phyloP scores from a whole-genome alignment of 1,139 yeast genomes.

The Sugiyamaella novakii region DNA sequence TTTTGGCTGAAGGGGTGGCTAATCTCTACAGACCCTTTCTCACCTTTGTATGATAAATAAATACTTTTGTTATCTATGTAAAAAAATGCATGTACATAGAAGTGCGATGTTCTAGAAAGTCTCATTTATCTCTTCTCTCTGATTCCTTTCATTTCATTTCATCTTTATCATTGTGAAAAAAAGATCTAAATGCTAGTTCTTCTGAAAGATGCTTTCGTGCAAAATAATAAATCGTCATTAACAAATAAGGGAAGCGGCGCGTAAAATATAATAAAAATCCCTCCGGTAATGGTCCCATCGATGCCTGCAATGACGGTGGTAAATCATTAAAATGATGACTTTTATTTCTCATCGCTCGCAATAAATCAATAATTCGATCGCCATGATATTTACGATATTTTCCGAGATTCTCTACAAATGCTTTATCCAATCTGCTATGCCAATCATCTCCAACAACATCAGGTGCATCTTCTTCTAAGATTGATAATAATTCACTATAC shows the following conservation, averaged over 20 bases:
- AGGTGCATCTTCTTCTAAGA: slow-evolving; percentile 59
- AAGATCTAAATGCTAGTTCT: slow-evolving; percentile 63
- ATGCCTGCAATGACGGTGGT: slow-evolving; percentile 57
- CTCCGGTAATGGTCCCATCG: slow-evolving; percentile 79
- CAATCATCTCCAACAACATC: slow-evolving; percentile 69
- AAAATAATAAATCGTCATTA: slow-evolving; percentile 73
- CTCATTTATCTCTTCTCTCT: too few species aligned
- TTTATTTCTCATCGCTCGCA: slow-evolving; percentile 89
- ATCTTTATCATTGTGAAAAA: slow-evolving; percentile 42
- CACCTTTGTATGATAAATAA: too few species aligned
- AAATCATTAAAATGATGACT: slow-evolving; percentile 91
- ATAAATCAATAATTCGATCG: slow-evolving; percentile 74
- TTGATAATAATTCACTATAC: slow-evolving; percentile 63
- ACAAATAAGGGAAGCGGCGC: slow-evolving; percentile 69
- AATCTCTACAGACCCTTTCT: too few species aligned
- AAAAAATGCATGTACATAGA: too few species aligned
- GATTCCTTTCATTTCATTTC: slow-evolving; percentile 12
- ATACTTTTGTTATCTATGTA: too few species aligned
- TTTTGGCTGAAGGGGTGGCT: too few species aligned
- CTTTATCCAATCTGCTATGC: slow-evolving; percentile 70
- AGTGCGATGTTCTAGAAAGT: too few species aligned
- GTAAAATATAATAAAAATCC: slow-evolving; percentile 82
- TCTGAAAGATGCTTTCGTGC: slow-evolving; percentile 58
- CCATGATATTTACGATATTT: slow-evolving; percentile 87
- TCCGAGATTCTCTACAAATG: slow-evolving; percentile 79